Conservation (phyloP, 768 basidiomycete species). For the Lactarius pseudohatsudake region DNA sequence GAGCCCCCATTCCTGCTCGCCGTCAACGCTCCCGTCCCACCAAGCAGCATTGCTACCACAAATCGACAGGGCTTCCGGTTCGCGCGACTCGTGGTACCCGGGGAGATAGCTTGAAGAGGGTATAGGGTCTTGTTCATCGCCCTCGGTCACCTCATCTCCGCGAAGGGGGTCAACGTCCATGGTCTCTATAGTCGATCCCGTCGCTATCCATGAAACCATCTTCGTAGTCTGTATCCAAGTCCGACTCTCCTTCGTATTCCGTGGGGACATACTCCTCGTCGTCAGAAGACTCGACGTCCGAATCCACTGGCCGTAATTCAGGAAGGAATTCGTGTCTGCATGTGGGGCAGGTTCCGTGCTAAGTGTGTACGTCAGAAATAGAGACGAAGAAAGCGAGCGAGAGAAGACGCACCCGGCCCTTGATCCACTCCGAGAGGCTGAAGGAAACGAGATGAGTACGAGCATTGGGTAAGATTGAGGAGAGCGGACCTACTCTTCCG, state of each 20-base stretch:
- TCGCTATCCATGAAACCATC: constrained; percentile 30
- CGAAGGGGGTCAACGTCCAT: constrained; percentile 30
- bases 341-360: constrained; percentile 74
- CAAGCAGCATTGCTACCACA: constrained; percentile 11
- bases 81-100: constrained; percentile 9
- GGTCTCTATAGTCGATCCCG: constrained; percentile 29
- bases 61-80: constrained; percentile 29
- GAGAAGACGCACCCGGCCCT: constrained; percentile 46
- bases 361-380: constrained; percentile 19
- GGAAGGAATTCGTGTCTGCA: constrained; percentile 62
- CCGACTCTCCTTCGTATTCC: constrained; percentile 46
- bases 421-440: constrained; percentile 70
- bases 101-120: not conserved
- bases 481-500: constrained; percentile 51
- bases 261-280: constrained; percentile 65
- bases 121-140: constrained; percentile 40
- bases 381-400: not conserved
- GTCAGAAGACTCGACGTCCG: constrained; percentile 65
- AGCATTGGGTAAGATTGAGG: constrained; percentile 6
- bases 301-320: constrained; percentile 48
- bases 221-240: constrained; percentile 34
- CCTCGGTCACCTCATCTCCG: constrained; percentile 40
- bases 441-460: not conserved
- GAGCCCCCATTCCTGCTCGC: constrained; percentile 25
- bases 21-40: constrained; percentile 24